phyloP scores from a whole-genome alignment of 345 rosid genomes.

The Camelina sativa region DNA sequence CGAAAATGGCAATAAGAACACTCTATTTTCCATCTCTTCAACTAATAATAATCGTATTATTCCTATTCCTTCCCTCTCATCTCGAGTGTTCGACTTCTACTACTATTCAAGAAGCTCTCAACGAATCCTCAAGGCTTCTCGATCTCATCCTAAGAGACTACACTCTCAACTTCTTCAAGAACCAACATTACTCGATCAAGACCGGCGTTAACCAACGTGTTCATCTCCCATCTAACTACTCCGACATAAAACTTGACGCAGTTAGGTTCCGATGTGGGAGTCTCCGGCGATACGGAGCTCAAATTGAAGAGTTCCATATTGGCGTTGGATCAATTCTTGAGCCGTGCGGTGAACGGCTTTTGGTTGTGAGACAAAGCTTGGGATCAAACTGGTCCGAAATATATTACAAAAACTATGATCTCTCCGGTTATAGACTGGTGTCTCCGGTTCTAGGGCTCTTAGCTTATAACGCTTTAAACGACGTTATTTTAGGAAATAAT shows the following conservation, averaged over 20 bases:
- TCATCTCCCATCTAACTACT: constrained; percentile 70
- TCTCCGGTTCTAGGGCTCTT: constrained; percentile 83
- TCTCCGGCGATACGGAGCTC: constrained; percentile 82
- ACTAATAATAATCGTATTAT: constrained; percentile 2
- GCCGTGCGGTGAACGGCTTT: constrained; percentile 84
- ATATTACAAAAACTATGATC: constrained; percentile 65
- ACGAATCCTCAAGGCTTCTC: constrained; percentile 61
- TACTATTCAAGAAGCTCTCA: constrained; percentile 48
- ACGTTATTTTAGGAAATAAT: constrained; percentile 36
- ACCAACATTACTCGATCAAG: constrained; percentile 42
- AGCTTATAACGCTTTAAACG: constrained; percentile 65
- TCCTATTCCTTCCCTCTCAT: constrained; percentile 25
- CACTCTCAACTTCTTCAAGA: constrained; percentile 67
- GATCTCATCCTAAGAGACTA: constrained; percentile 83
- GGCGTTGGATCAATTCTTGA: constrained; percentile 63
- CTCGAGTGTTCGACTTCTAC: constrained; percentile 29
- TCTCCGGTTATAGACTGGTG: constrained; percentile 76
- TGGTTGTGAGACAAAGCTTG: constrained; percentile 74
- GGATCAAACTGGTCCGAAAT: constrained; percentile 76
- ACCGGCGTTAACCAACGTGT: constrained; percentile 63
- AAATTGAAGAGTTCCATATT: constrained; percentile 67
- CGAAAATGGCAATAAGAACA: constrained; percentile 33
- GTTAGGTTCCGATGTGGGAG: constrained; percentile 90
- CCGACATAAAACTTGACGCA: constrained; percentile 61
- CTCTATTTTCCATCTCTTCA: constrained; percentile 24